Evolutionary conservation across 1,284 basidiomycete genomes (phyloP).

Genomic region (Trametes pubescens): DNA sequence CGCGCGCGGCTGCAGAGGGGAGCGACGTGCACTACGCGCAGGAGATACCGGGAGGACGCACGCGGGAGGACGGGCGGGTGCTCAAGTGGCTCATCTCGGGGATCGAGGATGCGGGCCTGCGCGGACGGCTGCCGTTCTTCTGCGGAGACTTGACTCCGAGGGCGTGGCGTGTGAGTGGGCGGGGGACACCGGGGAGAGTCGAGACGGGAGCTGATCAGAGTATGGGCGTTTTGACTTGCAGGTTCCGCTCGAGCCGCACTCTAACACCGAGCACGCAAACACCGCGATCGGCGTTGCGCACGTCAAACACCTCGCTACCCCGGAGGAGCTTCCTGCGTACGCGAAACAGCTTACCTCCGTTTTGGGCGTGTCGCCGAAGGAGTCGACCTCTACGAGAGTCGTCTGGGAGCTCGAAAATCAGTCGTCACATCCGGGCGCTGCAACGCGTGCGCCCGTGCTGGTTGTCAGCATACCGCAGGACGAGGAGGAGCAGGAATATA

Average conservation of each 20-base stretch:
- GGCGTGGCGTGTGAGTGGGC: slow-evolving; percentile 57
- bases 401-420: slow-evolving; percentile 42
- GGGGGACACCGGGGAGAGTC: neutral
- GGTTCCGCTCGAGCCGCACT: slow-evolving; percentile 57
- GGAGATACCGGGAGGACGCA: slow-evolving; percentile 60
- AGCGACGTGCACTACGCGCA: slow-evolving; percentile 49
- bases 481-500: slow-evolving; percentile 47
- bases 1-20: slow-evolving; percentile 49
- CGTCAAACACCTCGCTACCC: slow-evolving; percentile 50
- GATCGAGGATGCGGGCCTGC: slow-evolving; percentile 23
- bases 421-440: slow-evolving; percentile 7
- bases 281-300: slow-evolving; percentile 55
- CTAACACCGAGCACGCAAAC: slow-evolving; percentile 57
- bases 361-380: slow-evolving; percentile 50
- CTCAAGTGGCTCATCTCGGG: slow-evolving; percentile 65
- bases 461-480: slow-evolving; percentile 47
- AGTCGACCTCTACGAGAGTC: slow-evolving; percentile 27
- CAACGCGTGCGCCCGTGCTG: slow-evolving; percentile 40
- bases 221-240: slow-evolving; percentile 30
- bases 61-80: slow-evolving; percentile 57
- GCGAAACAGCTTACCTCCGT: slow-evolving; percentile 53
- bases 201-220: neutral
- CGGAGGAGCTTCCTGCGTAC: slow-evolving; percentile 40
- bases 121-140: slow-evolving; percentile 67
- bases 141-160: slow-evolving; percentile 75